Evolutionary conservation across 2,329 filamentous ascomycete genomes (phyloP), one percentile per base, ranked within the genome.

Genomic region (Westerdykella aurantiaca): DNA sequence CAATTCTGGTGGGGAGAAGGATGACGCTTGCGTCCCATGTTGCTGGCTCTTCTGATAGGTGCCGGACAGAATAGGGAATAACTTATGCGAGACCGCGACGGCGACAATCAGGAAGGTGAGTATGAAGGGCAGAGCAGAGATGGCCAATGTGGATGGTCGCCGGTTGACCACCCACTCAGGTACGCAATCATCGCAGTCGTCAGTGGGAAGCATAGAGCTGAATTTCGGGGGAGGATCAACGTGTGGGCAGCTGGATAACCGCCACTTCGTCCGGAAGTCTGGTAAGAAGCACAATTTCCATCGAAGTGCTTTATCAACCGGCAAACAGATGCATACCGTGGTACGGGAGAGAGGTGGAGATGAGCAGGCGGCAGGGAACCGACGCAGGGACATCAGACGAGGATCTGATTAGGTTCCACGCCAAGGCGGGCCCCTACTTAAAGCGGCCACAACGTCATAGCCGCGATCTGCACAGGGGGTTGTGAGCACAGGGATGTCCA

Each of bases 1-100:
- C 33, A 52, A 50, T 23, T 61, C 58, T 31, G 56, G 60, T 39
- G 55, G 42, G 9, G 47, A 39, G 41, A 55, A 49, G 23, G 46
- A 63, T 31, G 83, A 79, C 45, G 81, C 76, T 38, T 80, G 70
- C 1, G 81, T 81, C 18, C 83, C 74, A 50, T 80, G 75, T 58
- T 83, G 77, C 53, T 80, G 78, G 47, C 81, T 73, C 54, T 78
- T 81, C 50, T 82, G 77, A 46, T 73, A 76, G 58, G 58, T 44
- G 47, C 75, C 75, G 34, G 84, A 81, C 7, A 94, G 76, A n/a
- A 80, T 70, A 3, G 88, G 87, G 56, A 87, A 89, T 14, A 94
- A 69, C 56, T 80, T 83, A 31, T 80, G 77, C 40, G 81, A 76
- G 39, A 85, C 83, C 42, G 86, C 67, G 31, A 78, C 57, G 39